A percentile compares a stretch with the other conserved stretches of the same genome.
These are phyloP conservation scores for Lipomyces sp. DNA, from an alignment of 805 yeast genomes.

Conservation along the genomic window DNA sequence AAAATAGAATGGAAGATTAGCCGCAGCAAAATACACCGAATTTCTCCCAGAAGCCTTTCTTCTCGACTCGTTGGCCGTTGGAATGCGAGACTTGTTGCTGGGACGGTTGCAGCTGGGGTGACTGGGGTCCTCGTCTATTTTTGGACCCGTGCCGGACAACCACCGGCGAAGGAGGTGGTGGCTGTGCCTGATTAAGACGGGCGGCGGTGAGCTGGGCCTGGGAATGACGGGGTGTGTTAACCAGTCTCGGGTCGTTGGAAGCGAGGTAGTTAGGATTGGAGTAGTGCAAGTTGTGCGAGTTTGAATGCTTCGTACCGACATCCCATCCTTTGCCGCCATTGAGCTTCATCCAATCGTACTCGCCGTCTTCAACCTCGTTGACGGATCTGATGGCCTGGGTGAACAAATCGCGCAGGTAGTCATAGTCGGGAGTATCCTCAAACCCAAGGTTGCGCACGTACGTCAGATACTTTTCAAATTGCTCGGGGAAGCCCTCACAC, in stretches of 20 bases:
- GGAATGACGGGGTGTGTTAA: slow-evolving; percentile 35
- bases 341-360: slow-evolving; percentile 97
- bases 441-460: slow-evolving; percentile 86
- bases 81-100: slow-evolving; percentile 29
- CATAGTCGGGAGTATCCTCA: slow-evolving; percentile 94
- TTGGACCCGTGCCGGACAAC: slow-evolving; percentile 45
- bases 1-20: slow-evolving; percentile 22
- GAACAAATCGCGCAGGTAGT: slow-evolving; percentile 76
- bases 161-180: slow-evolving; percentile 46
- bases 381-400: slow-evolving; percentile 75
- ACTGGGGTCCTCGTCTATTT: slow-evolving; percentile 41
- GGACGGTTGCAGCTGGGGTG: slow-evolving; percentile 33
- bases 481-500: slow-evolving; percentile 87
- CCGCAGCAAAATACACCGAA: slow-evolving; percentile 46
- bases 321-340: slow-evolving; percentile 98
- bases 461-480: slow-evolving; percentile 88
- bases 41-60: slow-evolving; percentile 43
- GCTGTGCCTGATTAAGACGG: slow-evolving; percentile 52
- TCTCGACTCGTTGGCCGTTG: slow-evolving; percentile 37
- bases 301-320: slow-evolving; percentile 50
- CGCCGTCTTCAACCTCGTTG: slow-evolving; percentile 78
- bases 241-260: slow-evolving; percentile 36
- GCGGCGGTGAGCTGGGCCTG: slow-evolving; percentile 45
- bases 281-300: slow-evolving; percentile 37
- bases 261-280: slow-evolving; percentile 37